Conservation (phyloP, 2,329 filamentous ascomycete genomes). For the Alternaria rosae region DNA sequence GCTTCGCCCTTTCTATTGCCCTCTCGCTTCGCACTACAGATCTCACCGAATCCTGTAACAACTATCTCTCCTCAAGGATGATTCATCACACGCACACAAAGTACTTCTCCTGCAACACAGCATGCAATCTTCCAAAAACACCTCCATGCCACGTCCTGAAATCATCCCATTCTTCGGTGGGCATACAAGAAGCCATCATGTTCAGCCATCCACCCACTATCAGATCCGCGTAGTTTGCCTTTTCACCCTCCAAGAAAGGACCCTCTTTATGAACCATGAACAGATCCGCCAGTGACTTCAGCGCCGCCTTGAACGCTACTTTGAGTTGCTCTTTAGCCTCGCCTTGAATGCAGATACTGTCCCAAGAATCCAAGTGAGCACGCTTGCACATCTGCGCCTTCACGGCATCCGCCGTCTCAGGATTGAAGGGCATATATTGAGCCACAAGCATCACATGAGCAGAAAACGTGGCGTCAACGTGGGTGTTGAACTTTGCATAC, state of each 20-base stretch:
- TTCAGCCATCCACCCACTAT: conserved; percentile 66
- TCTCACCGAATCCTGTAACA: neutral
- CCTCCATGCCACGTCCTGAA: conserved; percentile 60
- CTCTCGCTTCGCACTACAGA: neutral
- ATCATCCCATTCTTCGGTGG: conserved; percentile 57
- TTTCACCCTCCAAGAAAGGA: conserved; percentile 58
- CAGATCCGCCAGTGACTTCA: conserved; percentile 54
- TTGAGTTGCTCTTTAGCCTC: conserved; percentile 53
- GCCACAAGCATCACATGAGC: conserved; percentile 53
- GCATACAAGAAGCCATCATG: conserved; percentile 54
- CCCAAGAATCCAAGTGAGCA: conserved; percentile 54
- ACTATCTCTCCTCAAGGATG: neutral
- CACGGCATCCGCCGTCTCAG: conserved; percentile 53
- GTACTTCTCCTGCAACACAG: conserved; percentile 49
- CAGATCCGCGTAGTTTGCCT: conserved; percentile 62
- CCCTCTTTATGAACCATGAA: conserved; percentile 53
- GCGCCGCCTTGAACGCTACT: conserved; percentile 50
- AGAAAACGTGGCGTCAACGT: conserved; percentile 64
- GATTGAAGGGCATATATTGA: conserved; percentile 60
- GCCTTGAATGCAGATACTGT: conserved; percentile 48
- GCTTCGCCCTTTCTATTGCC: neutral
- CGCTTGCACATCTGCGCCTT: conserved; percentile 61
- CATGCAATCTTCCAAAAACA: conserved; percentile 59
- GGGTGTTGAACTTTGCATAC: conserved; percentile 59
- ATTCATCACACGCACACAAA: conserved; percentile 13